Evolutionary conservation across 148 eudicot species (phyloP).

Genomic region (Camellia granthamiana): DNA sequence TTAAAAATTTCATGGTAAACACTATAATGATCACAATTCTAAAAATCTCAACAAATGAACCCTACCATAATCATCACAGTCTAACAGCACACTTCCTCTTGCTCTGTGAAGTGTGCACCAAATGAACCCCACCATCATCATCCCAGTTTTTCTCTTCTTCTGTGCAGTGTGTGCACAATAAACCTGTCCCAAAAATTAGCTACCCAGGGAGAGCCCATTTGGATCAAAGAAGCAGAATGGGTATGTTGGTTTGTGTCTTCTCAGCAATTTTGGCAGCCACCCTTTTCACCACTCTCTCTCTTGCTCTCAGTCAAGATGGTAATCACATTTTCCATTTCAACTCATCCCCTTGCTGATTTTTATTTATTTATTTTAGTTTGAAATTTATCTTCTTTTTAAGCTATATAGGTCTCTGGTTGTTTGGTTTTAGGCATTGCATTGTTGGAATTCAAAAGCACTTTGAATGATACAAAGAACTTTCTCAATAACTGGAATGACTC

Average conservation of each 20-base stretch:
- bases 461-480: constrained; percentile 70
- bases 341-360: not conserved
- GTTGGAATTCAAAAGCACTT: constrained; percentile 66
- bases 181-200: constrained; percentile 14
- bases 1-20: not conserved
- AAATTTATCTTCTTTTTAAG: not conserved
- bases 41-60: too few relatives aligned
- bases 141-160: not conserved
- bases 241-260: constrained; percentile 34
- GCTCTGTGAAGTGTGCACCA: not conserved
- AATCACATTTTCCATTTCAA: constrained; percentile 7
- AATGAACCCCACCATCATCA: constrained; percentile 19
- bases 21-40: too few relatives aligned
- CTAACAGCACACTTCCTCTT: too few relatives aligned
- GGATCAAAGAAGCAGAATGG: constrained; percentile 40
- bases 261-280: constrained; percentile 35
- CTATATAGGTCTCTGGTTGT: not conserved
- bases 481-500: constrained; percentile 72
- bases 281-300: constrained; percentile 52
- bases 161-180: not conserved
- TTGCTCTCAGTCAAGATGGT: constrained; percentile 86
- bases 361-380: not conserved
- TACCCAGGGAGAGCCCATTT: constrained; percentile 6
- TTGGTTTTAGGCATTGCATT: constrained; percentile 53
- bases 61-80: too few relatives aligned